Evolutionary conservation across 192 early-diverging fungal genomes (phyloP), one percentile per base, ranked within the genome.

Genomic region (Backusella sp.): DNA sequence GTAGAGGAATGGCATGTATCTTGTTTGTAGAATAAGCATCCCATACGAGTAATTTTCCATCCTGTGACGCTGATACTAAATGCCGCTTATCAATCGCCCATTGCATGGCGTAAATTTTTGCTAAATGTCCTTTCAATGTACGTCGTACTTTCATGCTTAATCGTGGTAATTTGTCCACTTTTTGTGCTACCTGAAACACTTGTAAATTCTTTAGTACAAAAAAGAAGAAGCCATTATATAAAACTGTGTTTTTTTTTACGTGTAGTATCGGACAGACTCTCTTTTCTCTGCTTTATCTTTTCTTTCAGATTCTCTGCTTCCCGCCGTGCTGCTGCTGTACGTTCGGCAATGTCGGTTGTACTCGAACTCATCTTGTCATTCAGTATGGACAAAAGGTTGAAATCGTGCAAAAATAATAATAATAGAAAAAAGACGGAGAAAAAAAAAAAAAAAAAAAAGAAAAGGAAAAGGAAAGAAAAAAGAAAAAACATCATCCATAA

Each of bases 1-100:
- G 92, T 68, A 99, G 82, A 0, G 98, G 97, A 78, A 99, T 98
- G 19, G 96, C 96, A 81, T 98, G 95, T 68, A 98, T 94, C 84
- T 99, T 99, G 89, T 99, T 99, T 71, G 97, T 98, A 41, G 95
- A 94, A 81, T 94, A 97, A 30, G 96, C 96, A 81, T 99, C 98
- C 97, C 98, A 99, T 42, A 99, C 96, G 66, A 99, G 97, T 53
- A 99, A 88, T 83, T 99, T 99, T 72, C 98, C 97, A 84, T 99
- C 98, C 86, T 99, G 98, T 77, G 98, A 99, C 36, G 98, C 97
- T 32, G 93, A 95, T 32, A 99, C 98, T 15, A 99, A 85, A 77
- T 99, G 97, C 46, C 96, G 89, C 84, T 96, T 96, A 86, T 99
- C 97, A 17, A 41, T 66, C 17, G 77, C 81, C 81, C 81, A 83